Evolutionary conservation across 176 grass and related monocot genomes (phyloP).

Genomic region (Eleusine indica): DNA sequence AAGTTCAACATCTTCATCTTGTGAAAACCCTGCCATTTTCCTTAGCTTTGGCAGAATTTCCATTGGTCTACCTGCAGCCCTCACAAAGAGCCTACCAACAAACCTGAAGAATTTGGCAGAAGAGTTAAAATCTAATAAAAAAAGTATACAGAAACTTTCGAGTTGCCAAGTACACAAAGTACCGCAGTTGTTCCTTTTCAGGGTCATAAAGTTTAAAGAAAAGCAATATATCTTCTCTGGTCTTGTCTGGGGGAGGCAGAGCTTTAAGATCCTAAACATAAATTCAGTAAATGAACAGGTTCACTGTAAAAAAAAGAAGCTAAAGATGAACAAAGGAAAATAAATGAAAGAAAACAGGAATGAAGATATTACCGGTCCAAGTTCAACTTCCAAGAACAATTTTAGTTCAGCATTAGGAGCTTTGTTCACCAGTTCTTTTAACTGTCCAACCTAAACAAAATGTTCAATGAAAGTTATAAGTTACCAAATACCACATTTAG

Average conservation of each 20-base stretch:
- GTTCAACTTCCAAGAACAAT: slow-evolving; percentile 88
- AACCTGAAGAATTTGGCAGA: slow-evolving; percentile 59
- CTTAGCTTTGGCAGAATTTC: slow-evolving; percentile 85
- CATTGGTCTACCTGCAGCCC: slow-evolving; percentile 73
- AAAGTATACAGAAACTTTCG: background rate
- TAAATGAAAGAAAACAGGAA: slow-evolving; percentile 3
- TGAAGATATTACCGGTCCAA: slow-evolving; percentile 60
- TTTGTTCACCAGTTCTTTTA: slow-evolving; percentile 82
- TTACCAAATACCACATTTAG: slow-evolving; percentile 15
- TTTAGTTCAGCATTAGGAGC: slow-evolving; percentile 80
- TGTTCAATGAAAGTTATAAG: slow-evolving; percentile 23
- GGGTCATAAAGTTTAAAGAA: slow-evolving; percentile 99
- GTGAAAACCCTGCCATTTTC: slow-evolving; percentile 85
- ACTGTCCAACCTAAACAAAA: slow-evolving; percentile 77
- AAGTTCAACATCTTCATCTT: slow-evolving; percentile 90
- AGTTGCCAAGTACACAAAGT: slow-evolving; percentile 35
- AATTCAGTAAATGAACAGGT: slow-evolving; percentile 30
- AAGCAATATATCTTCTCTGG: slow-evolving; percentile 93
- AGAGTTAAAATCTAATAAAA: slow-evolving; percentile 34
- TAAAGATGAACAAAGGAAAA: slow-evolving; percentile 14
- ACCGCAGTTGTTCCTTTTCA: slow-evolving; percentile 92
- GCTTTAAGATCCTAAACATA: slow-evolving; percentile 63
- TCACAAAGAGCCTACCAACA: slow-evolving; percentile 93
- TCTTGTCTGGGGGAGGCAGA: slow-evolving; percentile 73
- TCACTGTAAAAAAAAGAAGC: background rate